Evolutionary conservation across 78 protist species (phyloP).

Genomic region (Chrysochromulina tobinii): DNA sequence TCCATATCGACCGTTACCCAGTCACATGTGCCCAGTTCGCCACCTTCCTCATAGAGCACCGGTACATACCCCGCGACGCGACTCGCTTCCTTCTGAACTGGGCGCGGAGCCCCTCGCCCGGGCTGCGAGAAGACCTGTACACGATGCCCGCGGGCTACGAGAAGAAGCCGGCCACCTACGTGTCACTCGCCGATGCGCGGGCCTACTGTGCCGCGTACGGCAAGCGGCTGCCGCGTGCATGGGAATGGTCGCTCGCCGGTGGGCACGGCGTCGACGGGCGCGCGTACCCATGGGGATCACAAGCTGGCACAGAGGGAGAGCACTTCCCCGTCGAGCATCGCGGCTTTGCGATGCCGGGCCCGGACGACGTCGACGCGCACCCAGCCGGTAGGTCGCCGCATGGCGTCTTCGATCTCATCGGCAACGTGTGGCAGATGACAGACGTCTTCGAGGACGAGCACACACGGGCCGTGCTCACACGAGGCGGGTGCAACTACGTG

Average conservation of each 20-base stretch:
- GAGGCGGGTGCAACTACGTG: constrained; percentile 22
- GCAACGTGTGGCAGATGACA: constrained; percentile 28
- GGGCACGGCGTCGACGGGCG: constrained; percentile 39
- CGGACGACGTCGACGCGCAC: constrained; percentile 24
- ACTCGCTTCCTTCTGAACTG: background rate
- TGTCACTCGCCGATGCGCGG: background rate
- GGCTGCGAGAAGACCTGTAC: too few species aligned
- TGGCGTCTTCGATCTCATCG: constrained; percentile 21
- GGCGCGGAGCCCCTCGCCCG: background rate
- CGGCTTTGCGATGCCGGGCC: background rate
- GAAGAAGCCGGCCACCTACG: background rate
- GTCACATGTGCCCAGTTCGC: background rate
- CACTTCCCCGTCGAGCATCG: background rate
- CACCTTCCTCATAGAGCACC: background rate
- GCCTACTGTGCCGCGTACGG: background rate
- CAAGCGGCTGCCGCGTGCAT: constrained; percentile 9
- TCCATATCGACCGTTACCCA: constrained; percentile 4
- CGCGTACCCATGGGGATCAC: constrained; percentile 30
- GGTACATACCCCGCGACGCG: background rate
- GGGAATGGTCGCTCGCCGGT: constrained; percentile 31
- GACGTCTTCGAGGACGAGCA: constrained; percentile 22
- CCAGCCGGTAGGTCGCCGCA: constrained; percentile 7
- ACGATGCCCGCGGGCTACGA: too few species aligned
- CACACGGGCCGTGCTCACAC: constrained; percentile 31
- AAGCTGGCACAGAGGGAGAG: background rate